Evolutionary conservation across 768 basidiomycete species (phyloP).

Genomic region (Dentipellis sp.): DNA sequence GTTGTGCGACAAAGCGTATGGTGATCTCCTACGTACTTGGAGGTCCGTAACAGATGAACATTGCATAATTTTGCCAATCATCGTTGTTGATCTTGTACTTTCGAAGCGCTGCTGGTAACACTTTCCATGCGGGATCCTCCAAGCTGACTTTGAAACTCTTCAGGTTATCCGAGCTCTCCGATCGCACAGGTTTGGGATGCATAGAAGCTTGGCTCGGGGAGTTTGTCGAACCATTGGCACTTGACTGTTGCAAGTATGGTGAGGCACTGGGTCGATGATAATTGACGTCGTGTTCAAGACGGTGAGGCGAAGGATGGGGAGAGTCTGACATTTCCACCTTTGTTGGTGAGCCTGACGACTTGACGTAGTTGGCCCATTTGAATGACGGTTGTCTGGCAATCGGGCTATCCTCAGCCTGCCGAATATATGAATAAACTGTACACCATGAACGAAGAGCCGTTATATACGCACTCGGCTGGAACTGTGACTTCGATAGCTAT

Average conservation of each 20-base stretch:
- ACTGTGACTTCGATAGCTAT: slow-evolving; percentile 24
- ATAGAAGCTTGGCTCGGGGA: slow-evolving; percentile 11
- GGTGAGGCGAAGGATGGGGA: slow-evolving; percentile 72
- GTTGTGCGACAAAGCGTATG: too few species aligned
- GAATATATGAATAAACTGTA: slow-evolving; percentile 16
- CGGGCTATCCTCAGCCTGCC: slow-evolving; percentile 29
- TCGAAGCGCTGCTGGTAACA: slow-evolving; percentile 93
- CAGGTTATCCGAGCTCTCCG: slow-evolving; percentile 65
- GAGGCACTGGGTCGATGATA: slow-evolving; percentile 8
- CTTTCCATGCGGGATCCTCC: slow-evolving; percentile 98
- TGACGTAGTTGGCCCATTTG: slow-evolving; percentile 81
- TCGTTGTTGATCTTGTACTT: slow-evolving; percentile 99
- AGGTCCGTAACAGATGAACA: slow-evolving; percentile 98
- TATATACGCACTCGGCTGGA: slow-evolving; percentile 6
- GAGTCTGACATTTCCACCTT: slow-evolving; percentile 63
- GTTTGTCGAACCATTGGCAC: slow-evolving; percentile 1
- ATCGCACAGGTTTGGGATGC: slow-evolving; percentile 40
- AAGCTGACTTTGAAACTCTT: slow-evolving; percentile 97
- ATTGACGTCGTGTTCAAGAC: slow-evolving; percentile 58
- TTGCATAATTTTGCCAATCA: slow-evolving; percentile 97
- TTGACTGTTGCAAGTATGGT: slow-evolving; percentile 3
- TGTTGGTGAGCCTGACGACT: slow-evolving; percentile 73
- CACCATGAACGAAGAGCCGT: slow-evolving; percentile 18
- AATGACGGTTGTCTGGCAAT: slow-evolving; percentile 72
- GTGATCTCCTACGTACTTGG: slow-evolving; percentile 42